Evolutionary conservation across 345 rosid species (phyloP).

Genomic region (rapeseed (Brassica napus)): Da-Ae NC_063445.1:8213001-8213500

Average conservation of each 20-base stretch:
- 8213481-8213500: slow-evolving; percentile 46
- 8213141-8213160: no score
- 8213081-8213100: slow-evolving; percentile 45
- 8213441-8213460: slow-evolving; percentile 43
- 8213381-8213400: no score
- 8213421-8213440: slow-evolving; percentile 31
- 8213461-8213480: slow-evolving; percentile 46
- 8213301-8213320: no score
- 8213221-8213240: no score
- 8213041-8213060: slow-evolving; percentile 42
- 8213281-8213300: no score
- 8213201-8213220: neutral
- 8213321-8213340: no score
- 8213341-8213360: no score
- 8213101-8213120: slow-evolving; percentile 34
- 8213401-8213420: slow-evolving; percentile 22
- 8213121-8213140: neutral
- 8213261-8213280: no score
- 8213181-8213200: no score
- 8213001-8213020: neutral
- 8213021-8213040: slow-evolving; percentile 2
- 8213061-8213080: slow-evolving; percentile 38
- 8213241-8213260: no score
- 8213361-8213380: no score
- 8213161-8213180: no score